phyloP scores from a whole-genome alignment of 768 basidiomycete genomes.

The Russula compacta region DNA sequence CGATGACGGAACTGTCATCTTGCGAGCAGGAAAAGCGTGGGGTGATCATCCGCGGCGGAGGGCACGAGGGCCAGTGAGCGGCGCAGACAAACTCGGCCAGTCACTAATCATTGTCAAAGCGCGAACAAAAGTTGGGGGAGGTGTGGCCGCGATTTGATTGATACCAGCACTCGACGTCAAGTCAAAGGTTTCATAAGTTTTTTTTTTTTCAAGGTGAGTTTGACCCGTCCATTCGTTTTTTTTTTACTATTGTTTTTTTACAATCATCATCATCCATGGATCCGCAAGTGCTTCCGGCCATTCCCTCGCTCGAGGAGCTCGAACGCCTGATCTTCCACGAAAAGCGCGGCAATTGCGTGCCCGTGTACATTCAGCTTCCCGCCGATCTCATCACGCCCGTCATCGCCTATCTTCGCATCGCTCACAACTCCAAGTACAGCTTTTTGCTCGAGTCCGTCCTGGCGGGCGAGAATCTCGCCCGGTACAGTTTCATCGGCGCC shows the following conservation, averaged over 20 bases:
- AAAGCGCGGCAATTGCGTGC: conserved; percentile 86
- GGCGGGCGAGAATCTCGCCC: conserved; percentile 81
- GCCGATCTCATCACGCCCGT: conserved; percentile 96
- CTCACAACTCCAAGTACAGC: conserved; percentile 88
- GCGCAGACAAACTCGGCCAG: not conserved
- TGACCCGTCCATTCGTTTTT: not conserved
- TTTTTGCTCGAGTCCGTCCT: conserved; percentile 92
- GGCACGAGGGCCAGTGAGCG: not conserved
- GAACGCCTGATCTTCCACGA: conserved; percentile 72
- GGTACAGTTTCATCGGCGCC: conserved; percentile 95
- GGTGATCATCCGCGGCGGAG: conserved; percentile 49
- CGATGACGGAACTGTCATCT: conserved; percentile 42
- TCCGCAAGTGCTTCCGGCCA: conserved; percentile 41
- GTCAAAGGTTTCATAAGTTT: no score
- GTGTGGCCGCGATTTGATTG: not conserved
- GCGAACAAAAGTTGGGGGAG: not conserved
- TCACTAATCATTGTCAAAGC: not conserved
- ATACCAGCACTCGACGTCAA: no score
- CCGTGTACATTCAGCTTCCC: conserved; percentile 86
- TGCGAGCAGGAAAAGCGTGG: conserved; percentile 67
- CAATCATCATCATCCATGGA: conserved; percentile 17
- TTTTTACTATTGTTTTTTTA: not conserved
- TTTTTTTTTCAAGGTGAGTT: no score
- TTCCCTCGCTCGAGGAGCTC: conserved; percentile 64
- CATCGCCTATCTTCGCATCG: conserved; percentile 88